phyloP scores from a whole-genome alignment of 768 basidiomycete genomes.

The Tricholomella constricta region DNA sequence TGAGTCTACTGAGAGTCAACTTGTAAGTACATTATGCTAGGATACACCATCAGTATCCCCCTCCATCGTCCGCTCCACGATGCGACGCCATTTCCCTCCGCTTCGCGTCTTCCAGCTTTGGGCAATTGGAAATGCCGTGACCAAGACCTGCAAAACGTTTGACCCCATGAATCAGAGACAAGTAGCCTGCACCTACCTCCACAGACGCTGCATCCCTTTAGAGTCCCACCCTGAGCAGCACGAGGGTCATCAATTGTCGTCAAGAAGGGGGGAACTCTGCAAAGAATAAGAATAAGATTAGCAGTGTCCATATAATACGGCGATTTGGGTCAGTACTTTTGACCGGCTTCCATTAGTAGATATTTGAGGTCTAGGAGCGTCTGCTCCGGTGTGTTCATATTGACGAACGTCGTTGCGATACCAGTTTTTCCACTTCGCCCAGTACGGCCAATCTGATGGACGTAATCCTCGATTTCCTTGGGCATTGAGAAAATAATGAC shows the following conservation, averaged over 20 bases:
- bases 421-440: constrained; percentile 98
- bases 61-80: constrained; percentile 66
- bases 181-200: constrained; percentile 59
- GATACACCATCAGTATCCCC: constrained; percentile 41
- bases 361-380: constrained; percentile 97
- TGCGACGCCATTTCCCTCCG: constrained; percentile 90
- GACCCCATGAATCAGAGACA: neutral
- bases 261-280: constrained; percentile 92
- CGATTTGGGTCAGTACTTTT: constrained; percentile 64
- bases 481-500: constrained; percentile 99
- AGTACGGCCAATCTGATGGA: constrained; percentile 98
- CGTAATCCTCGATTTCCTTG: constrained; percentile 99
- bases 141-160: constrained; percentile 67
- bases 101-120: constrained; percentile 93
- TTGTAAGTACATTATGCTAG: too few species aligned
- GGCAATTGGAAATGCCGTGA: constrained; percentile 92
- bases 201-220: constrained; percentile 94
- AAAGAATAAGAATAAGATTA: constrained; percentile 12
- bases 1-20: too few species aligned
- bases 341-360: constrained; percentile 93
- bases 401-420: constrained; percentile 98
- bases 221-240: constrained; percentile 69
- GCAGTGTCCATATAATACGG: constrained; percentile 1
- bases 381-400: constrained; percentile 96
- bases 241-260: constrained; percentile 89